Evolutionary conservation across 2,329 filamentous ascomycete genomes (phyloP).

Genomic region (Plenodomus biglobosus): DNA sequence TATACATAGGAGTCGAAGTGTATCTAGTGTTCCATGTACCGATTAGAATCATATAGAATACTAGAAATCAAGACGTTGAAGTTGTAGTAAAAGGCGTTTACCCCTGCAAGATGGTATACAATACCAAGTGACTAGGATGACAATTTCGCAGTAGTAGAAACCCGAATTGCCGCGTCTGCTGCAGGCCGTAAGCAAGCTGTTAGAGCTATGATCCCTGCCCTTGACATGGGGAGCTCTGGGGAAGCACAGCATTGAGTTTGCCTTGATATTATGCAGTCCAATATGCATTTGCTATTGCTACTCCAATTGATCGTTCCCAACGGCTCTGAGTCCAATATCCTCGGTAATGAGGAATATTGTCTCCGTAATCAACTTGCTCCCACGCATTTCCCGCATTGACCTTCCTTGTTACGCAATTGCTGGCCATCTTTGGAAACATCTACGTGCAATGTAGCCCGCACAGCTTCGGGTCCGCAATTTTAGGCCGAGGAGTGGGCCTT

Average conservation of each 20-base stretch:
- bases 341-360: background rate
- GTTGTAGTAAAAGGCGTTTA: too few species aligned
- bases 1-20: too few species aligned
- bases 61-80: too few species aligned
- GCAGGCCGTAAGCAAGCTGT: slow-evolving; percentile 8
- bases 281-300: background rate
- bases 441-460: slow-evolving; percentile 1
- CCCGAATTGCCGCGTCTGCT: slow-evolving; percentile 3
- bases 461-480: slow-evolving; percentile 31
- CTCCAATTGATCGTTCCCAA: background rate
- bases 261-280: background rate
- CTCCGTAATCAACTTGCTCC: background rate
- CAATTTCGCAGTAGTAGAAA: too few species aligned
- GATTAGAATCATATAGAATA: too few species aligned
- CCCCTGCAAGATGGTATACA: too few species aligned
- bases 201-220: slow-evolving; percentile 7
- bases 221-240: too few species aligned
- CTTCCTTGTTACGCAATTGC: background rate
- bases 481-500: slow-evolving; percentile 18
- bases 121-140: too few species aligned
- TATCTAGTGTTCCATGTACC: too few species aligned
- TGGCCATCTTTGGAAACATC: background rate
- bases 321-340: background rate
- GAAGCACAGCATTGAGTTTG: background rate
- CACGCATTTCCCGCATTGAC: background rate